Base-by-base conservation (phyloP, 1,139 yeast species). In the Neolecta irregularis region DNA sequence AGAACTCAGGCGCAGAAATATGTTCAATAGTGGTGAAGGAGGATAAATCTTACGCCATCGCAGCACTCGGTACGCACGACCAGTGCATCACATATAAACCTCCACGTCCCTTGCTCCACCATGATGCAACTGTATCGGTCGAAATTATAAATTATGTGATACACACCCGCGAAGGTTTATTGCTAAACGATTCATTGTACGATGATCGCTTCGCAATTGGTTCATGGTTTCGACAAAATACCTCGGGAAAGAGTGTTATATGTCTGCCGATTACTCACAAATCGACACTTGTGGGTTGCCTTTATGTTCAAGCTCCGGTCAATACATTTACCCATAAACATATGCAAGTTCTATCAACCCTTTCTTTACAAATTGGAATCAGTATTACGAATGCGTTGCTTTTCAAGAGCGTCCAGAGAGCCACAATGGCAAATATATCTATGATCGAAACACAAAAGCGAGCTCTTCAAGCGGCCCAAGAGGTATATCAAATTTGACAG, bases 351-450 rank as follows among this genome's bases (percentile, higher is more conserved):
- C 22, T 44, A 5, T 35, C 41, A 21, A 30, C 44, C 21, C 33
- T 44, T 11, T 37, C 41, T 8, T 43, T 40, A 30, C 47, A 44
- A 26, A 44, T 44, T 39, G 47, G 44, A 5, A 44, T 42, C 8
- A 41, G 45, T 11, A 35, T 44, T 11, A 37, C 47, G 6, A 44
- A 44, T 21, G 47, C 47, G 16, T 33, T 37, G 31, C 32, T 44
- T 12, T 44, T 43, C 35, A 37, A 42, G 32, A 41, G 35, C 26
- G 35, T 44, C 11, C 45, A 41, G 16, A 38, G 36, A 24, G 46
- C 44, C 6, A 44, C 46, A 9, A 34, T 39, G 42, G 45, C 46
- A 16, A 44, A 44, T 16, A 41, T 46, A 6, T 30, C 35, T 32
- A 40, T 44, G 43, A 44, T 44, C 24, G 46, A 43, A 25, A 25